phyloP scores from a whole-genome alignment of 2,329 filamentous ascomycete genomes.

The Cladosporium halotolerans region DNA sequence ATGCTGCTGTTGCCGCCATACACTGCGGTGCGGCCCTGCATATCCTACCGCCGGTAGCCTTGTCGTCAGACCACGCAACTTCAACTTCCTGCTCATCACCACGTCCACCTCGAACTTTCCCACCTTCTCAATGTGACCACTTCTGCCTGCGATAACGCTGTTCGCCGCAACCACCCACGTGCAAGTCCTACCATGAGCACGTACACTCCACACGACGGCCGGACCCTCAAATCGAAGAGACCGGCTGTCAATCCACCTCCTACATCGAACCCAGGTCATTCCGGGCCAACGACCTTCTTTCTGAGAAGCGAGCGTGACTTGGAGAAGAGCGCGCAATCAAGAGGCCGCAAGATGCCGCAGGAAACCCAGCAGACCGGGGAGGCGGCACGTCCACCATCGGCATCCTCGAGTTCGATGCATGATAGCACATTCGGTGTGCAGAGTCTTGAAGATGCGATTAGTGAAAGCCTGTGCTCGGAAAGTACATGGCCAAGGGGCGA shows the following conservation, averaged over 20 bases:
- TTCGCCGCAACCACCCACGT: neutral
- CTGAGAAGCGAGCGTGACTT: conserved; percentile 49
- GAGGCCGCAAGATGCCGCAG: conserved; percentile 22
- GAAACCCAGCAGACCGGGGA: conserved; percentile 14
- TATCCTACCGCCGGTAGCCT: neutral
- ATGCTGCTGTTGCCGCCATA: neutral
- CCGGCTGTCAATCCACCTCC: conserved; percentile 10
- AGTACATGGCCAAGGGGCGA: conserved; percentile 14
- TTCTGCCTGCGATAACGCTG: neutral
- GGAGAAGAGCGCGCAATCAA: conserved; percentile 25
- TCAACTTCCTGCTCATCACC: neutral
- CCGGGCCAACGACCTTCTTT: conserved; percentile 53
- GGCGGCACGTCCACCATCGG: neutral
- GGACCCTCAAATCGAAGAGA: conserved; percentile 20
- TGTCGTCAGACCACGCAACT: neutral
- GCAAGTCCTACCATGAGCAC: conserved; percentile 9
- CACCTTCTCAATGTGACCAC: conserved; percentile 4
- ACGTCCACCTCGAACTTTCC: neutral
- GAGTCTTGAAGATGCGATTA: conserved; percentile 50
- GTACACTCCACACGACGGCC: conserved; percentile 1
- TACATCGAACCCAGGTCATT: conserved; percentile 25
- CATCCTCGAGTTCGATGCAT: conserved; percentile 12
- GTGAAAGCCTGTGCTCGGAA: conserved; percentile 33
- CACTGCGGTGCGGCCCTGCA: neutral
- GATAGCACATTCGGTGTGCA: conserved; percentile 52